Base-by-base conservation (phyloP, 306 rosid species). In the Prunus mume region DNA sequence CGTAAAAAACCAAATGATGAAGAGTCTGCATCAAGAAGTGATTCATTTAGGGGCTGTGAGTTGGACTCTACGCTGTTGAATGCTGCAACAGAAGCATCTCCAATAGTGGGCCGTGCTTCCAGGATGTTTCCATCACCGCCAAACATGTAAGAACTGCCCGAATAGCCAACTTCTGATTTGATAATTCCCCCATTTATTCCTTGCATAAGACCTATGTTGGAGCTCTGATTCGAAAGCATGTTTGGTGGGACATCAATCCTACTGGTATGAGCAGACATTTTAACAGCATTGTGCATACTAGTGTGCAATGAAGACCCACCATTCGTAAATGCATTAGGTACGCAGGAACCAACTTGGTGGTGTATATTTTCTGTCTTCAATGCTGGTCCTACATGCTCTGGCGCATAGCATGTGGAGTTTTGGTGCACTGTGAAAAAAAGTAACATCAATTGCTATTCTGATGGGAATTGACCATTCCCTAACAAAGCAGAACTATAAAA, bases 131-230 rank as follows among this genome's bases (percentile, higher is more conserved):
- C 89, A 70, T 90, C 90, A 62, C 88, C 27, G 34, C 89, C 89
- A 84, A 87, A 90, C 78, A 90, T 81, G 72, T 83, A 89, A 24
- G 93, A 81, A 86, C 78, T 80, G 68, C 87, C 87, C 58, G 96
- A 81, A 84, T 87, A 89, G 80, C 90, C 93, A 73, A 90, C 86
- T 87, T 89, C 96, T 41, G 93, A 79, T 84, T 91, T 90, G 81
- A 89, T 79, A 79, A 90, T 86, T 19, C 88, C 91, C 68, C 93
- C 94, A 66, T 92, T 95, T 28, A 83, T 86, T 77, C 92, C 98
- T 69, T 87, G 95, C 76, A 89, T 88, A 79, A 92, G 38, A 66
- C 89, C 87, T 77, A 88, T 71, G 86, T 89, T 90, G 69, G 97
- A 76, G 76, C 65, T 81, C 71, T 87, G 91, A 83, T 85, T 78